Evolutionary conservation across 2,329 filamentous ascomycete genomes (phyloP).

Genomic region (Teratosphaeria nubilosa): DNA sequence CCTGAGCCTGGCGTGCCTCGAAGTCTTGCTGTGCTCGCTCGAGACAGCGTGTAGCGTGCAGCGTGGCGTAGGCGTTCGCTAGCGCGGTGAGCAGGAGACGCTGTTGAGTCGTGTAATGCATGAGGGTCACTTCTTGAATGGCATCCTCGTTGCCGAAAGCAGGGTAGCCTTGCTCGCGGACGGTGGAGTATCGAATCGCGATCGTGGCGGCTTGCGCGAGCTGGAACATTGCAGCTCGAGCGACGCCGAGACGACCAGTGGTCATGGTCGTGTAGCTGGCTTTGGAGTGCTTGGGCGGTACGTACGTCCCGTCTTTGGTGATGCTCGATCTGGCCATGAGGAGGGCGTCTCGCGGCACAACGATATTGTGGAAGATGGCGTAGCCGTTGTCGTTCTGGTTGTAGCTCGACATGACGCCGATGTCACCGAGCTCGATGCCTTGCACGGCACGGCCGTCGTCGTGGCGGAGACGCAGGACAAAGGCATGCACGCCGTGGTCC

Average conservation of each 20-base stretch:
- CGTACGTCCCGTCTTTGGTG: slow-evolving; percentile 5
- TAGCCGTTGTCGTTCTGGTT: slow-evolving; percentile 6
- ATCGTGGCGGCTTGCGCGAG: slow-evolving; percentile 6
- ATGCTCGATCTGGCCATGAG: slow-evolving; percentile 3
- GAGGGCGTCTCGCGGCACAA: slow-evolving; percentile 5
- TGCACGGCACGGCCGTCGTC: slow-evolving; percentile 5
- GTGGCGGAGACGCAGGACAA: slow-evolving; percentile 5
- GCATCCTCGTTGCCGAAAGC: slow-evolving; percentile 2
- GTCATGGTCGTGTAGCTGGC: slow-evolving; percentile 6
- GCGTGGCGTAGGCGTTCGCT: slow-evolving; percentile 4
- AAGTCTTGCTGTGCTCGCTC: slow-evolving; percentile 4
- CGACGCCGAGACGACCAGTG: slow-evolving; percentile 3
- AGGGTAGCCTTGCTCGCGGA: slow-evolving; percentile 2
- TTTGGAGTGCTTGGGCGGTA: slow-evolving; percentile 4
- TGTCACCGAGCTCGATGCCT: slow-evolving; percentile 5
- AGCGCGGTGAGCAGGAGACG: slow-evolving; percentile 2
- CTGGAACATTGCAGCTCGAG: slow-evolving; percentile 5
- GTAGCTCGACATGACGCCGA: slow-evolving; percentile 7
- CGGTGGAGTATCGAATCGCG: slow-evolving; percentile 3
- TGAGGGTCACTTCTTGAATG: slow-evolving; percentile 2
- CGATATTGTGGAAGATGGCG: slow-evolving; percentile 5
- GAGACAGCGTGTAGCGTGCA: slow-evolving; percentile 4
- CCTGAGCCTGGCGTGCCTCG: not conserved
- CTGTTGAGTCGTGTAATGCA: slow-evolving; percentile 5
- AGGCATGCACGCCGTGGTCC: slow-evolving; percentile 4